Base-by-base conservation (phyloP, 805 yeast species). In the Vanderwaltozyma yarrowii region DNA sequence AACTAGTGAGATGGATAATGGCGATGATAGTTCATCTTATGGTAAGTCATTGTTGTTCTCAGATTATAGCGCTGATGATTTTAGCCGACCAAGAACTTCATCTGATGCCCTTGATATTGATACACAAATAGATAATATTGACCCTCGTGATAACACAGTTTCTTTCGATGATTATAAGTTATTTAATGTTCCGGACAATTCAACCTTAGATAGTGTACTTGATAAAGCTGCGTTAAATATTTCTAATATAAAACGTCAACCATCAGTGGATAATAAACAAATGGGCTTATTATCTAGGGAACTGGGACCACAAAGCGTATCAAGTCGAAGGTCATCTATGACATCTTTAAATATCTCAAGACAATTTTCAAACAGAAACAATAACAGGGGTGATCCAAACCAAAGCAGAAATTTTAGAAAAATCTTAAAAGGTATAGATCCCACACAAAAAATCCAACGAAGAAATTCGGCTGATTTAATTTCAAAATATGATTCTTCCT, bases 31-130 rank as follows among this genome's bases (percentile, higher is more conserved):
- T 8, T 60, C 65, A 2, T 60, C 65, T 5, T 60, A 54, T 36
- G 62, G 62, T 12, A 55, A 52, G 27, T 60, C 65, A 2, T 36
- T 60, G 13, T 36, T 60, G 20, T 62, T 54, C 24, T 60, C 64
- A 5, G 63, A 60, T 28, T 53, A 49, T 38, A 49, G 54, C 21
- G 47, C 42, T 2, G 51, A 43, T 16, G 52, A 39, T 14, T 45
- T 42, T 18, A 27, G 39, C 11, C 50, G 49, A 33, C 36, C 36
- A n/a, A 32, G 25, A 5, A 43, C 37, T 7, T 35, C 35, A 6
- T 39, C 48, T 4, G 44, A 42, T 9, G 21, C 37, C 5, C 41
- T 41, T 3, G 21, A 32, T 2, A 24, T 20, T 13, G 23, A 13
- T 15, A 16, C 38, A 3, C 33, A 32, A 16, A 32, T 28, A 14